Base-by-base conservation (phyloP, 352 stramenopile genomes). In the Globisporangium apiculatum region DNA sequence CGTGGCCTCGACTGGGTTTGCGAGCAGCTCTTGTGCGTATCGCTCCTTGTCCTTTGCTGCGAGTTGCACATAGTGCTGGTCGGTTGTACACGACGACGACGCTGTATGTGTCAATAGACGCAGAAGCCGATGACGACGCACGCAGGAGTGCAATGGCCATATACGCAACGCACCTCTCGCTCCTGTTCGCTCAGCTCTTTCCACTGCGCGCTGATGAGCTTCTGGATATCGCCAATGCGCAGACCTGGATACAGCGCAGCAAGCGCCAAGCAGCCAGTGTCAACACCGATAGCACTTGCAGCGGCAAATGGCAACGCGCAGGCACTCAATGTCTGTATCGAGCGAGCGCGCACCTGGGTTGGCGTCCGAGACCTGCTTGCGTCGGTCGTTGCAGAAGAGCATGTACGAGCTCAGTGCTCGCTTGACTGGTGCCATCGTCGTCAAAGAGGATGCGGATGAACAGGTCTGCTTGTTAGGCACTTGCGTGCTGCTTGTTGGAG, bases 151-250 rank as follows among this genome's bases (percentile, higher is more conserved):
- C 24, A 31, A 31, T 31, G 24, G 24, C 24, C 24, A 31, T 31
- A 31, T 31, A 31, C 24, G 2, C 24, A 7, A 18, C 56, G 36
- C 11, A 91, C 73, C 55, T 95, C 76, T 48, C 96, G 95, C 57
- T 97, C 73, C 24, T 96, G 77, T 3, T 77, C 63, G 7, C 66
- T 69, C 17, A 98, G 72, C 48, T 74, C 76, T 14, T 89, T 89
- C 95, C 95, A 98, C 49, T 92, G 79, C 48, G 73, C 70, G 37
- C 93, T 96, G 37, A 98, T 86, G 15, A 91, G 65, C 68, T 96
- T 96, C 52, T 97, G 87, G 17, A 98, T 78, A 12, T 88, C 75
- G 7, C 83, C 81, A 48, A 95, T 73, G 55, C 71, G 70, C 3
- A 80, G 55, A 3, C 76, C 73, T 77, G 58, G 18, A 18, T 47